A percentile compares a stretch with the other conserved stretches of the same genome.
Conservation (phyloP, 2,329 filamentous ascomycete genomes). For the Epicoccum sorghinum region DNA sequence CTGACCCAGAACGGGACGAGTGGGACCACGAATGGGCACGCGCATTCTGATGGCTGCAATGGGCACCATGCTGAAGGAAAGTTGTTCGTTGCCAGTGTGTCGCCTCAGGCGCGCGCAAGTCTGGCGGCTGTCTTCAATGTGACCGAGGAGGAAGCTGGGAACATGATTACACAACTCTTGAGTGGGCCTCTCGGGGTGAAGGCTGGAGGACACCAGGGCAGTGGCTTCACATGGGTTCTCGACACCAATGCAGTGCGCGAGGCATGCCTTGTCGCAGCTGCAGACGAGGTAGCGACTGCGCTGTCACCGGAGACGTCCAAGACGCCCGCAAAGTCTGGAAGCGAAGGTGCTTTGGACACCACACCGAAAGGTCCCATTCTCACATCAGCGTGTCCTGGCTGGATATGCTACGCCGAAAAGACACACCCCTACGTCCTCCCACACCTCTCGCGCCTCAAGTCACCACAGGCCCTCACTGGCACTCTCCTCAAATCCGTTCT, state of each 20-base stretch:
- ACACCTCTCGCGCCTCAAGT: conserved; percentile 89
- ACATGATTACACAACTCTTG: conserved; percentile 83
- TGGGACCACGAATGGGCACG: conserved; percentile 18
- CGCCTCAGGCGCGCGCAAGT: conserved; percentile 87
- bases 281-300: conserved; percentile 53
- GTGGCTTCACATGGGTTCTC: conserved; percentile 85
- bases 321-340: conserved; percentile 28
- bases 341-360: conserved; percentile 49
- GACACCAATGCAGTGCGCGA: conserved; percentile 87
- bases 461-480: conserved; percentile 88
- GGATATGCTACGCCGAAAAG: conserved; percentile 99
- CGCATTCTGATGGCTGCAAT: conserved; percentile 19
- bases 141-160: conserved; percentile 73
- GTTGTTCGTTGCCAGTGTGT: conserved; percentile 90
- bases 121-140: conserved; percentile 83
- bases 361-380: conserved; percentile 69
- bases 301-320: conserved; percentile 37
- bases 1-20: conserved; percentile 36
- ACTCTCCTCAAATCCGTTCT: conserved; percentile 88
- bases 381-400: conserved; percentile 91
- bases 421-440: conserved; percentile 93
- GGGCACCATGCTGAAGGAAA: conserved; percentile 59
- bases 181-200: conserved; percentile 72
- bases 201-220: conserved; percentile 72
- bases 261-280: conserved; percentile 72